Evolutionary conservation across 2,329 filamentous ascomycete genomes (phyloP), one percentile per base, ranked within the genome.

Genomic region (Aspergillus hiratsukae): DNA sequence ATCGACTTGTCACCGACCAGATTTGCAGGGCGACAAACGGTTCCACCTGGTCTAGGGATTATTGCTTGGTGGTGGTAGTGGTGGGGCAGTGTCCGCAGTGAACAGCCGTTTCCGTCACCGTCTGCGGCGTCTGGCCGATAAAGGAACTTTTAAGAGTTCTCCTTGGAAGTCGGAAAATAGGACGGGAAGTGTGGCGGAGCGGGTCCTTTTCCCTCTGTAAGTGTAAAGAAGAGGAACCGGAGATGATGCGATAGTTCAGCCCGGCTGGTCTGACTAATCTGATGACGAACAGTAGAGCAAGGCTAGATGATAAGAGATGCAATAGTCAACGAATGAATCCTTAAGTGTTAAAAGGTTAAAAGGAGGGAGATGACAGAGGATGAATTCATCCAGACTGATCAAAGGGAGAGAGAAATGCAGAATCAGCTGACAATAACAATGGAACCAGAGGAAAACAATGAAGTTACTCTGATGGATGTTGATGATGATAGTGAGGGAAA

Each of bases 11-110:
- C 52, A 60, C 62, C 66, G 69, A 76, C 78, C 40, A 74, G 78
- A 27, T 76, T 73, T 58, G 75, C 81, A 41, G 74, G 76, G 80
- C 35, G 74, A 76, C 28, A 60, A 58, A 61, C 60, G 81, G 68
- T 68, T 66, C 68, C 61, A 66, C 64, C 48, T 23, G 23, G 23
- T 23, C 23, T 41, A 40, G 29, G 41, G 49, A 46, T 52, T 51
- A 53, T 51, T 52, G 57, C 53, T 51, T 54, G 52, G 52, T 54
- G 43, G 61, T 55, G 48, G 53, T 56, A 41, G 58, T 53, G n/a
- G n/a, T n/a, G n/a, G n/a, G n/a, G n/a, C n/a, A n/a, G n/a, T n/a
- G n/a, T n/a, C n/a, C n/a, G 53, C 49, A 50, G 52, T 31, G 57
- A 56, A 51, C 37, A 66, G 67, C 67, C 68, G 69, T 66, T 70